Evolutionary conservation across 805 yeast species (phyloP).

Genomic region (Saturnispora sanitii): DNA sequence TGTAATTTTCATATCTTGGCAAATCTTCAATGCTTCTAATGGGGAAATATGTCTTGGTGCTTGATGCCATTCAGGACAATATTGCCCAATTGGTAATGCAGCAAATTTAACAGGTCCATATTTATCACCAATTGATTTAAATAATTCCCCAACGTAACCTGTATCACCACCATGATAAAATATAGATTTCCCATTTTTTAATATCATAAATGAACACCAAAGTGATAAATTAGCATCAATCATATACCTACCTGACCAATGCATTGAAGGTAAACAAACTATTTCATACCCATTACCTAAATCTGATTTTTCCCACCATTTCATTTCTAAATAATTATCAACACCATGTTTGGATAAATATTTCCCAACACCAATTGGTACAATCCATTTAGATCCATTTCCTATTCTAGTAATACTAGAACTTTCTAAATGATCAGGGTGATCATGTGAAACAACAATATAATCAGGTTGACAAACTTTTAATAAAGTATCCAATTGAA

Average conservation of each 20-base stretch:
- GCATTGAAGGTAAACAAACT: slow-evolving; percentile 91
- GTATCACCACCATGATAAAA: slow-evolving; percentile 94
- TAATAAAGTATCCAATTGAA: slow-evolving; percentile 44
- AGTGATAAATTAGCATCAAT: slow-evolving; percentile 70
- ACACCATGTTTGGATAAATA: slow-evolving; percentile 52
- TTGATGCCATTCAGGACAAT: slow-evolving; percentile 92
- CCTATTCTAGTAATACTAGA: slow-evolving; percentile 47
- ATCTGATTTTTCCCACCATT: slow-evolving; percentile 78
- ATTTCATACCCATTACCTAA: slow-evolving; percentile 52
- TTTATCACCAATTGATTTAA: slow-evolving; percentile 49
- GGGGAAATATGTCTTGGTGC: slow-evolving; percentile 84
- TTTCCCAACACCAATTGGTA: slow-evolving; percentile 68
- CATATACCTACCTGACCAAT: slow-evolving; percentile 88
- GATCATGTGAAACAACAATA: slow-evolving; percentile 83
- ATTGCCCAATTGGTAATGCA: slow-evolving; percentile 88
- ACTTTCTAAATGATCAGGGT: slow-evolving; percentile 86
- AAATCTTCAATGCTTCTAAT: slow-evolving; percentile 59
- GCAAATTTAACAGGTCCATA: slow-evolving; percentile 61
- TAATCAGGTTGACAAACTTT: slow-evolving; percentile 49
- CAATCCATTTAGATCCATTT: slow-evolving; percentile 67
- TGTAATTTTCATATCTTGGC: slow-evolving; percentile 49
- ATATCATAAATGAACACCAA: slow-evolving; percentile 82
- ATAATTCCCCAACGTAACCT: slow-evolving; percentile 73
- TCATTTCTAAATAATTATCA: slow-evolving; percentile 51
- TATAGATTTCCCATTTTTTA: slow-evolving; percentile 57